Evolutionary conservation across 768 basidiomycete genomes (phyloP).

Genomic region (Neoboletus magnificus): DNA sequence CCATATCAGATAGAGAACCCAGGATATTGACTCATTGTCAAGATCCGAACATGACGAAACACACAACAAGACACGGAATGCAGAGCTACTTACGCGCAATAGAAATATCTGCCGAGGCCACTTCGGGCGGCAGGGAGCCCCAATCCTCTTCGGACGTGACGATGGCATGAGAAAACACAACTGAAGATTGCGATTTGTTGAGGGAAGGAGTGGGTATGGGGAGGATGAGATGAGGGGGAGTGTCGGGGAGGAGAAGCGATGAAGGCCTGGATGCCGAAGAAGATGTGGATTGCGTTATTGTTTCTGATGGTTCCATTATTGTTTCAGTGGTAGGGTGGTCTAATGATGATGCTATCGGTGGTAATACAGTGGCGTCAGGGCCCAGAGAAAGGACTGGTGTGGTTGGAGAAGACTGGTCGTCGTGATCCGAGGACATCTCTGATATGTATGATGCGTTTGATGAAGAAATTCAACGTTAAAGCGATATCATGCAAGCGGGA

Average conservation of each 20-base stretch:
- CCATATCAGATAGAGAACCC: background rate
- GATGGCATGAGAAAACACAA: constrained; percentile 44
- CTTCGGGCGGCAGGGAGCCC: constrained; percentile 47
- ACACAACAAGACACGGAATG: constrained; percentile 4
- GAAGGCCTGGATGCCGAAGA: constrained; percentile 17
- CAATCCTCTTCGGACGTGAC: constrained; percentile 34
- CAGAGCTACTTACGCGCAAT: constrained; percentile 50
- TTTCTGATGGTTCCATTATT: constrained; percentile 19
- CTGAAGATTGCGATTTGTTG: constrained; percentile 40
- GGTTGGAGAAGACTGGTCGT: constrained; percentile 18
- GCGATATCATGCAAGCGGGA: constrained; percentile 19
- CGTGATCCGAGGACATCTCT: constrained; percentile 25
- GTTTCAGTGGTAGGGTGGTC: constrained; percentile 23
- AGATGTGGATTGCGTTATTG: constrained; percentile 9
- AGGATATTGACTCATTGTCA: background rate
- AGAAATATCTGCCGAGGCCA: constrained; percentile 53
- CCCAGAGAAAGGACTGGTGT: constrained; percentile 11
- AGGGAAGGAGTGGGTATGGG: constrained; percentile 40
- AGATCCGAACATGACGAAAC: constrained; percentile 7
- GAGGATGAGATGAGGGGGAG: constrained; percentile 35
- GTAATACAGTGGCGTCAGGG: constrained; percentile 25
- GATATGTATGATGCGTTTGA: constrained; percentile 15
- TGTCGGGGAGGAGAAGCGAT: constrained; percentile 19
- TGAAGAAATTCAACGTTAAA: constrained; percentile 9
- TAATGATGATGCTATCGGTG: constrained; percentile 21